Conservation (phyloP, 768 basidiomycete genomes). For the Podaxis rugospora region DNA sequence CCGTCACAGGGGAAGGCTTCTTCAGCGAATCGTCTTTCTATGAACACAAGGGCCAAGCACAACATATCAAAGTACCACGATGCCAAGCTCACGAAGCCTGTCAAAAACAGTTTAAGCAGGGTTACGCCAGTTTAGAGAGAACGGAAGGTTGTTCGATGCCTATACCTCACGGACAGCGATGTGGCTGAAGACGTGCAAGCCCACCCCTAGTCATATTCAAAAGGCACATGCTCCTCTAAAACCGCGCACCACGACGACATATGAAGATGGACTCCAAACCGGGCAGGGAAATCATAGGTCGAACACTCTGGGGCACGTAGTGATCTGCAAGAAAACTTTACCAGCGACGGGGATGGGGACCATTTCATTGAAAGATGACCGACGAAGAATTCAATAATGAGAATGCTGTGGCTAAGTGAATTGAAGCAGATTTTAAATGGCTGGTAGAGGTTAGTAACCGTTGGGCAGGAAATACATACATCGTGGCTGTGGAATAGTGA, state of each 20-base stretch:
- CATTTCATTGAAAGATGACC: constrained; percentile 46
- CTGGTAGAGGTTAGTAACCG: constrained; percentile 40
- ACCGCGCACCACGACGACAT: constrained; percentile 39
- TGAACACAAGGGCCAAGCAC: background rate
- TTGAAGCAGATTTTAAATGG: background rate
- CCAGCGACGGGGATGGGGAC: constrained; percentile 40
- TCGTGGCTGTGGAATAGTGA: constrained; percentile 27
- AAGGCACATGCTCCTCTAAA: background rate
- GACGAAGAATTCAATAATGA: constrained; percentile 33
- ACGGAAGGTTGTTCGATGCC: constrained; percentile 37
- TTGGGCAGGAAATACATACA: constrained; percentile 52
- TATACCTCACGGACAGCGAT: constrained; percentile 42
- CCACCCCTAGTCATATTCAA: background rate
- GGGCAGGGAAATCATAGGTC: background rate
- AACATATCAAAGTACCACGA: constrained; percentile 37
- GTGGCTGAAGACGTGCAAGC: constrained; percentile 33
- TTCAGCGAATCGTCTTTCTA: background rate
- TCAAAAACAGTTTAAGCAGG: constrained; percentile 36
- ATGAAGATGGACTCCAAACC: constrained; percentile 43
- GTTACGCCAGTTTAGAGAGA: constrained; percentile 37
- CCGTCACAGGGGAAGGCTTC: constrained; percentile 14
- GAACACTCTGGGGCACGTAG: background rate
- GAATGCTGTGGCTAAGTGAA: background rate
- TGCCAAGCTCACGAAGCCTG: constrained; percentile 31
- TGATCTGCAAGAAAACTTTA: constrained; percentile 14